A percentile compares a stretch with the other conserved stretches of the same genome.
phyloP scores from a whole-genome alignment of 805 yeast species.

The Cyberlindnera euphorbiiphila region DNA sequence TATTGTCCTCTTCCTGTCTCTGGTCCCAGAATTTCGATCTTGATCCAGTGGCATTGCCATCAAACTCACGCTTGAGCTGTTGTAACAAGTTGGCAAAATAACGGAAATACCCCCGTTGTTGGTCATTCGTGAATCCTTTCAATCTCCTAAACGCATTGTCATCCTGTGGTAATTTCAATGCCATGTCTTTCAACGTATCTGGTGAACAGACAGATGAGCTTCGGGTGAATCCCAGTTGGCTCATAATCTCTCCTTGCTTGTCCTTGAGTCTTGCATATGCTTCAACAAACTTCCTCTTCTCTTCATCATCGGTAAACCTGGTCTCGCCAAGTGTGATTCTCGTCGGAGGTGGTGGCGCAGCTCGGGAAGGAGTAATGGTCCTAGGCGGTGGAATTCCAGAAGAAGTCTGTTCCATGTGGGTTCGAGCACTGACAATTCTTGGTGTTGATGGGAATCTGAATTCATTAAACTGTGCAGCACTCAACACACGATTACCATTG shows the following conservation, averaged over 20 bases:
- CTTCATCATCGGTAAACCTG: slow-evolving; percentile 23
- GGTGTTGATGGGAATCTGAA: slow-evolving; percentile 26
- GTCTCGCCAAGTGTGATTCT: slow-evolving; percentile 23
- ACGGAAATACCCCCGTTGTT: slow-evolving; percentile 31
- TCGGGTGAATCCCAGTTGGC: slow-evolving; percentile 33
- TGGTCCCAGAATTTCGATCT: slow-evolving; percentile 21
- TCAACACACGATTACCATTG: slow-evolving; percentile 7
- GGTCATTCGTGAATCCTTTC: slow-evolving; percentile 27
- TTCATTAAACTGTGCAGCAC: slow-evolving; percentile 10
- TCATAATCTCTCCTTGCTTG: slow-evolving; percentile 40
- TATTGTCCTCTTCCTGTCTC: slow-evolving; percentile 15
- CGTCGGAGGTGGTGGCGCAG: slow-evolving; percentile 16
- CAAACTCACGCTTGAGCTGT: slow-evolving; percentile 13
- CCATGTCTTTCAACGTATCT: slow-evolving; percentile 49
- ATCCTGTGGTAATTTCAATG: slow-evolving; percentile 48
- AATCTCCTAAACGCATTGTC: slow-evolving; percentile 42
- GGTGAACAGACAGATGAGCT: slow-evolving; percentile 36
- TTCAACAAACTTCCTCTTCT: slow-evolving; percentile 15
- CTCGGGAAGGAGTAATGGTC: slow-evolving; percentile 12
- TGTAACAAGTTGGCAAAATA: slow-evolving; percentile 37
- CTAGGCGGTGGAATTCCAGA: slow-evolving; percentile 14
- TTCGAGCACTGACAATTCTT: slow-evolving; percentile 22
- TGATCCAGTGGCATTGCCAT: slow-evolving; percentile 13
- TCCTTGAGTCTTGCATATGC: slow-evolving; percentile 33
- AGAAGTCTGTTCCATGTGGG: slow-evolving; percentile 24